Conservation (phyloP, 306 rosid species). For the Rubus parviflorus region DNA sequence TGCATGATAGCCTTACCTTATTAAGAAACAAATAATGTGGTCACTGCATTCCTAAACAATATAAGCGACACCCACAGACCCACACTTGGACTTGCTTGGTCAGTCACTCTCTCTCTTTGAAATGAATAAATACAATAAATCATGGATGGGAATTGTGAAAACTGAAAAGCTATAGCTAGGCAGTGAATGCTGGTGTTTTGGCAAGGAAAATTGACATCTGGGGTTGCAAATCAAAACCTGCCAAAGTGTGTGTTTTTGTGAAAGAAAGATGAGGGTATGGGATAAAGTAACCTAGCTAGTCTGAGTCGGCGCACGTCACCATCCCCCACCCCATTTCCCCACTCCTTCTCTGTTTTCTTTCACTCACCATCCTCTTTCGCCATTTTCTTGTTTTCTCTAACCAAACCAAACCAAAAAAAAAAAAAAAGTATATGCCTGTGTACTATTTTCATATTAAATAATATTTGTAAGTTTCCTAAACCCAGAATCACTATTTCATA, state of each 20-base stretch:
- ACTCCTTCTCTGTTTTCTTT: slow-evolving; percentile 16
- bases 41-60: slow-evolving; percentile 40
- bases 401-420: no score
- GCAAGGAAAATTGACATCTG: slow-evolving; percentile 31
- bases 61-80: slow-evolving; percentile 17
- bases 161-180: background rate
- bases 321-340: slow-evolving; percentile 25
- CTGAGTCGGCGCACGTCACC: slow-evolving; percentile 58
- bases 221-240: slow-evolving; percentile 35
- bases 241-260: slow-evolving; percentile 53
- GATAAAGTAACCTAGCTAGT: slow-evolving; percentile 45
- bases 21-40: slow-evolving; percentile 36
- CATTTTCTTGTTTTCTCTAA: no score
- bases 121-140: background rate
- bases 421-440: no score
- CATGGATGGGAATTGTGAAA: background rate
- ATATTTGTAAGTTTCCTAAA: no score
- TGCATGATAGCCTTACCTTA: slow-evolving; percentile 51
- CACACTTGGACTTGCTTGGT: background rate
- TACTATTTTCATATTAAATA: no score
- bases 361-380: background rate
- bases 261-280: slow-evolving; percentile 59
- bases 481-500: no score
- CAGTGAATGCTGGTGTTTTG: background rate
- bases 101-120: slow-evolving; percentile 1